Percentiles rank a stretch among this genome's conserved stretches.
Evolutionary conservation across 2,329 filamentous ascomycete species (phyloP).

Genomic region (Clathrospora elynae): DNA sequence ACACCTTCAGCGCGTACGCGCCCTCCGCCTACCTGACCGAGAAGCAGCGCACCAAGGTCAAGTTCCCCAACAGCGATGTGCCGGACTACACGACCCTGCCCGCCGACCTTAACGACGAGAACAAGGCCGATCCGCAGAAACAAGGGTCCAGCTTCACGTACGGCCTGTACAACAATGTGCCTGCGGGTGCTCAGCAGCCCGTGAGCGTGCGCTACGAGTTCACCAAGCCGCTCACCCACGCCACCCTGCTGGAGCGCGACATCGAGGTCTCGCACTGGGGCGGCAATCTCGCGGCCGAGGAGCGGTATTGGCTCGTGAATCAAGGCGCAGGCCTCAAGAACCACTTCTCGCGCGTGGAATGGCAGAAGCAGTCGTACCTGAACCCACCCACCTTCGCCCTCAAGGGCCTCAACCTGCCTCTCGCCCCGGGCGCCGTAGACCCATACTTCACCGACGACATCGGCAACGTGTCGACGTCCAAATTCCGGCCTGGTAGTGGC

Average conservation of each 20-base stretch:
- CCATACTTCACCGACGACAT: conserved; percentile 96
- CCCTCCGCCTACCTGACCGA: conserved; percentile 81
- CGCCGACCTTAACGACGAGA: conserved; percentile 60
- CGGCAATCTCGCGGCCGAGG: conserved; percentile 92
- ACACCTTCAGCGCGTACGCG: conserved; percentile 83
- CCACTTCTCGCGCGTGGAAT: conserved; percentile 57
- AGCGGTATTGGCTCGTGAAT: conserved; percentile 87
- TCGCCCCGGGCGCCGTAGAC: conserved; percentile 78
- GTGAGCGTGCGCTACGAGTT: conserved; percentile 90
- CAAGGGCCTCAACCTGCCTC: conserved; percentile 78
- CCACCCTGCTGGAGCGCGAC: conserved; percentile 81
- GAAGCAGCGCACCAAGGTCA: conserved; percentile 98
- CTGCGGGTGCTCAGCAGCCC: conserved; percentile 74
- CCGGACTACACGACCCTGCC: conserved; percentile 83
- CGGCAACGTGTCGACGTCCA: conserved; percentile 93
- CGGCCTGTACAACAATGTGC: conserved; percentile 81
- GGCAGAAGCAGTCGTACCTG: conserved; percentile 65
- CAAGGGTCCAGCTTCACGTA: conserved; percentile 87
- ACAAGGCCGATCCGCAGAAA: conserved; percentile 74
- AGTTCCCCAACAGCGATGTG: conserved; percentile 76
- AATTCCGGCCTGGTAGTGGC: conserved; percentile 76
- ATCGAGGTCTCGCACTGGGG: conserved; percentile 98
- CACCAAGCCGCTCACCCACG: conserved; percentile 85
- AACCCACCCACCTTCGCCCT: conserved; percentile 78
- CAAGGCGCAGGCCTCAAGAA: conserved; percentile 73